Base-by-base conservation (phyloP, 1,139 yeast species). In the Suhomyces guaymorum region DNA sequence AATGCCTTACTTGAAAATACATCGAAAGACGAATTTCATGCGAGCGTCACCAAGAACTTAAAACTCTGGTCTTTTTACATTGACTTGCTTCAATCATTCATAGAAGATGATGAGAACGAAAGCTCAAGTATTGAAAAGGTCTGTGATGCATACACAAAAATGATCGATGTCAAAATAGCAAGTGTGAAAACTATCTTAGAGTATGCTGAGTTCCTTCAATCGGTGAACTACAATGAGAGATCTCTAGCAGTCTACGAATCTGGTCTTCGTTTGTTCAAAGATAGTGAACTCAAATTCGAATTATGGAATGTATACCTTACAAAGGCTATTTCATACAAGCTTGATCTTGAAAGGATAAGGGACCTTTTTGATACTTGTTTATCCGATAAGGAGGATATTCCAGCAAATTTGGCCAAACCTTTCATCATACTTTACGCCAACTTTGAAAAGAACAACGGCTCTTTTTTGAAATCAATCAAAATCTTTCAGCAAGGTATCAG, bases 51-150 rank as follows among this genome's bases (percentile, higher is more conserved):
- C 44, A 63, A 72, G 20, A 60, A 87, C 16, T 51, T 83, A 33
- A 75, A 74, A 39, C 57, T 88, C 4, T 89, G 96, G 96, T 62
- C 76, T 6, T 78, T 78, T 43, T 87, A 85, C 52, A 59, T 88
- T 22, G 96, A 88, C 50, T 57, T 87, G 17, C 68, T 83, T 14
- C 95, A 86, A 55, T 74, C 86, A 15, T 63, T 74, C 27, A 73
- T 76, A 5, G 75, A 77, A 23, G 45, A 37, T 5, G 44, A 37
- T 4, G 40, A 43, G 9, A 40, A 38, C 2, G 47, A 47, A n/a
- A 27, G 34, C 5, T 48, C 49, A 3, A 26, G 15, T 21, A 55
- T 64, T 2, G 44, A 49, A 2, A 47, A 50, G 33, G 58, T 64
- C 2, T 29, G 37, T 8, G 30, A 32, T 4, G 77, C 80, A 1